Base-by-base conservation (phyloP, 805 yeast species). In the Clavispora santaluciae region DNA sequence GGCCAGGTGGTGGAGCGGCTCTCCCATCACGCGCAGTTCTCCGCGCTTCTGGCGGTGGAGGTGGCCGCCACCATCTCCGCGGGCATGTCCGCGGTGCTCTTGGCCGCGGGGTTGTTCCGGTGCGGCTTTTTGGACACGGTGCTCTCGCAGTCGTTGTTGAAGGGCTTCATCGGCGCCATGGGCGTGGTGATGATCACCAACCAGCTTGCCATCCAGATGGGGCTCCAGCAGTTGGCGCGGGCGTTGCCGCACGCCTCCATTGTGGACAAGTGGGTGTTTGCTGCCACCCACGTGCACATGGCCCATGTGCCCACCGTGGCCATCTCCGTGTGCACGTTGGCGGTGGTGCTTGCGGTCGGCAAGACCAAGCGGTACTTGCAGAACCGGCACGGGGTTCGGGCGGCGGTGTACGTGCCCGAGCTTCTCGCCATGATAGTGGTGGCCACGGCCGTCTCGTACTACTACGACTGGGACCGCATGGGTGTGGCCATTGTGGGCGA, bases 101-200 rank as follows among this genome's bases (percentile, higher is more conserved):
- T 55, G 29, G 55, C 51, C 6, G 41, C 53, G 8, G 59, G 59
- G 0, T 58, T 90, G 12, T 71, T 85, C n/a, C 70, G 96, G 28
- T 79, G 86, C 50, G 98, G 98, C 0, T 90, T 82, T 56, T 66
- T 89, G 35, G 95, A 87, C 52, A 83, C 81, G 44, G 84, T 89
- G 2, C 66, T 89, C 36, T 83, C 93, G 29, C 76, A 86, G 18
- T 80, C 95, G 0, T 64, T 89, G 23, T 62, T 89, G 10, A 73
- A 88, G 46, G 96, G 96, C 0, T 89, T 89, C 54, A 78, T 89
- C 30, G 80, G 88, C 10, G 93, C 93, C 4, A 87, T 89, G 44
- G 96, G 96, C 12, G 49, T 84, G 16, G 81, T 87, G 7, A 88
- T 89, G 88, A 73, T 89, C 22, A 67, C 83, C 52, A 69, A 35